Conservation (phyloP, 1,284 basidiomycete species). For the Ustilago sp. region DNA sequence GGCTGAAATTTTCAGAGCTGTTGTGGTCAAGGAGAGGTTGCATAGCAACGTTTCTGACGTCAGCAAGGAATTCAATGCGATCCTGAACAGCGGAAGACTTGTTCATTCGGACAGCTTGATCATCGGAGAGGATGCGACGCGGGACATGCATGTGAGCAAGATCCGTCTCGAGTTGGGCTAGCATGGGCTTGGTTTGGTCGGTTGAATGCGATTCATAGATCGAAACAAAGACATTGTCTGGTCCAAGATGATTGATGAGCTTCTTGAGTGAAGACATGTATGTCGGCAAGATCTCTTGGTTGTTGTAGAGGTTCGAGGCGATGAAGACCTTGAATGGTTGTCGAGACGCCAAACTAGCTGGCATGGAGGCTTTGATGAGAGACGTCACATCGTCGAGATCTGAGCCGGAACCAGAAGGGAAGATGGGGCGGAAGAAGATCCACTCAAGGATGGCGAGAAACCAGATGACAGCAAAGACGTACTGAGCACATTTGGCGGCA, state of each 20-base stretch:
- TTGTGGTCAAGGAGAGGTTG: conserved; percentile 32
- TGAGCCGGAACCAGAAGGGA: background rate
- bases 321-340: conserved; percentile 46
- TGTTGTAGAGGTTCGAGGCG: conserved; percentile 61
- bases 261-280: conserved; percentile 43
- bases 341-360: background rate
- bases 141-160: conserved; percentile 62
- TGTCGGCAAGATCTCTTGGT: conserved; percentile 51
- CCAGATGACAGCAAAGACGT: conserved; percentile 29
- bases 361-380: conserved; percentile 6
- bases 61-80: conserved; percentile 51
- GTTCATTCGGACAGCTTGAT: conserved; percentile 42
- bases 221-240: conserved; percentile 74
- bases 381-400: conserved; percentile 11
- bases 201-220: conserved; percentile 74
- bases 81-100: conserved; percentile 27
- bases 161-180: conserved; percentile 69
- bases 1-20: conserved; percentile 24
- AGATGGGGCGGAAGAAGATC: conserved; percentile 27
- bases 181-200: conserved; percentile 72
- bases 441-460: conserved; percentile 31
- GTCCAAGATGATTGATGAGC: conserved; percentile 70
- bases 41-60: conserved; percentile 59
- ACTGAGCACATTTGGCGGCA: conserved; percentile 22
- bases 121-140: conserved; percentile 47